Conservation (phyloP, 2,329 filamentous ascomycete genomes). For the Neodidymelliopsis sp. region DNA sequence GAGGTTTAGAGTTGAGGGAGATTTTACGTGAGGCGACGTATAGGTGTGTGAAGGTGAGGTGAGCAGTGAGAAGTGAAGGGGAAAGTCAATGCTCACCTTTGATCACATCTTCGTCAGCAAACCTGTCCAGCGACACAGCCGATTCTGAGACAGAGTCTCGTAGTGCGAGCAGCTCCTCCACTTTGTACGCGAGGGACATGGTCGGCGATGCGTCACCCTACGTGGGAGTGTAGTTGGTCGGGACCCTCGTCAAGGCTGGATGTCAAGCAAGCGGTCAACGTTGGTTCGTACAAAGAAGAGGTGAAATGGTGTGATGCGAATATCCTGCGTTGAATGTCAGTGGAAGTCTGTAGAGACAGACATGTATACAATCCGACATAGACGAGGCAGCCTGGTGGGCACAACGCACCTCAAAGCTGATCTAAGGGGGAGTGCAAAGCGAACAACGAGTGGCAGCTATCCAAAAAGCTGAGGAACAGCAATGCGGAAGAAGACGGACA, state of each 20-base stretch:
- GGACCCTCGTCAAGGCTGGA: background rate
- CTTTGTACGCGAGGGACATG: slow-evolving; percentile 50
- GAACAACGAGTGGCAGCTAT: slow-evolving; percentile 48
- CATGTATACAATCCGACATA: too few species aligned
- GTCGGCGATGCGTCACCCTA: slow-evolving; percentile 11
- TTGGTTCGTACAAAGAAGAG: slow-evolving; percentile 21
- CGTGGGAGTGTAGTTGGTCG: background rate
- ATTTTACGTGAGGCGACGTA: background rate
- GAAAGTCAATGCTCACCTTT: slow-evolving; percentile 45
- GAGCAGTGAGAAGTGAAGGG: slow-evolving; percentile 24
- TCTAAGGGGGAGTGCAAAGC: slow-evolving; percentile 33
- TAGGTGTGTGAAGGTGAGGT: slow-evolving; percentile 17
- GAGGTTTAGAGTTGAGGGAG: background rate
- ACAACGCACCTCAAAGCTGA: slow-evolving; percentile 42
- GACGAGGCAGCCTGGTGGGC: too few species aligned
- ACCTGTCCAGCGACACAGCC: slow-evolving; percentile 52
- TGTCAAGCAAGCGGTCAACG: background rate
- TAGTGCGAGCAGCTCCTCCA: slow-evolving; percentile 52
- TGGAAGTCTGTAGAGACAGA: too few species aligned
- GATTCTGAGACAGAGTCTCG: slow-evolving; percentile 52
- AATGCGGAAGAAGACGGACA: slow-evolving; percentile 49
- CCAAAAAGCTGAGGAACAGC: slow-evolving; percentile 48
- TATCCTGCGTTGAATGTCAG: slow-evolving; percentile 33
- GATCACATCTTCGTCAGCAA: slow-evolving; percentile 52
- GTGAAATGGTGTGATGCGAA: slow-evolving; percentile 51